Base-by-base conservation (phyloP, 345 rosid species). In the Camelina hispida region DNA sequence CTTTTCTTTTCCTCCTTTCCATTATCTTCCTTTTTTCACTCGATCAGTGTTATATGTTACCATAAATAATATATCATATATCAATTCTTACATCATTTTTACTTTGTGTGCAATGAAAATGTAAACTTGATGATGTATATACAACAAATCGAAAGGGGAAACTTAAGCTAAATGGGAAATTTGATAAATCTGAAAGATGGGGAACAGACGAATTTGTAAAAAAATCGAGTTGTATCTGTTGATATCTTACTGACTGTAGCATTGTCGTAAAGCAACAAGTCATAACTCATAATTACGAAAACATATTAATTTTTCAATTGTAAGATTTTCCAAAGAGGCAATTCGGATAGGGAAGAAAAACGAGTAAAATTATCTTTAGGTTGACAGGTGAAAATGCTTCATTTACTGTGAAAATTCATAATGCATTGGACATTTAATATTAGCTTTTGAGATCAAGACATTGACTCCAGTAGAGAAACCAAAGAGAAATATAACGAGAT, bases 321-420 rank as follows among this genome's bases (percentile, higher is more conserved):
- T 34, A 50, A 53, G 13, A 8, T 8, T 3, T 2, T 9, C 5
- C 25, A 55, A 6, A 22, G 61, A 50, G 50, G 22, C 40, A 25
- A 46, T 10, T 28, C 47, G 11, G 28, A 43, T 4, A 43, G 25
- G 42, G 8, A n/a, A 50, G 1, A 53, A 10, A 28, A 56, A 14
- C 1, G 13, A 15, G 42, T 16, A 8, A 8, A 25, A 5, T 42
- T 4, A 42, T 4, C 14, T 10, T 3, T 13, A 56, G 10, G 55
- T 12, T 9, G 22, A 48, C 37, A n/a, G 57, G 40, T 56, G 55
- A 69, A 43, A 46, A 47, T 71, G 51, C 59, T 53, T 72, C 62
- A 52, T 72, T n/a, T 38, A 51, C 51, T 38, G 40, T 37, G 38
- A 48, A 38, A 53, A 53, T 42, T 62, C 46, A 42, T 28, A 52